Percentiles rank a stretch among this genome's conserved stretches.
Conservation (phyloP, 805 yeast genomes). For the Yamadazyma philogaea region DNA sequence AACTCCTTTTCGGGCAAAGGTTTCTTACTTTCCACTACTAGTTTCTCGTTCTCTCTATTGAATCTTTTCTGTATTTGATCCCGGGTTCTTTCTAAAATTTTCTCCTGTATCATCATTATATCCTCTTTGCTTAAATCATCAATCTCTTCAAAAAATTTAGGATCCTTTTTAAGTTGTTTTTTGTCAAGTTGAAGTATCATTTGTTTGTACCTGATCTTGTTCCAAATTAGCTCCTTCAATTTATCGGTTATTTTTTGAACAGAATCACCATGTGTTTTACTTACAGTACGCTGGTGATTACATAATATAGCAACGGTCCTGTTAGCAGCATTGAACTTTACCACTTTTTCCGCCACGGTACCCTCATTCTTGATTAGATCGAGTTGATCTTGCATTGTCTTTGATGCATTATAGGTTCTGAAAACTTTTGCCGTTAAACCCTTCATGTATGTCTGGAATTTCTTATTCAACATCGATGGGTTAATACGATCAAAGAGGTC, state of each 20-base stretch:
- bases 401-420: constrained; percentile 95
- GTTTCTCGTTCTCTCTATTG: constrained; percentile 73
- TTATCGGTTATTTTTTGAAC: constrained; percentile 76
- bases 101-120: constrained; percentile 53
- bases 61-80: constrained; percentile 66
- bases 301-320: constrained; percentile 93
- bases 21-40: constrained; percentile 54
- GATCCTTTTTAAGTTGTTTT: constrained; percentile 46
- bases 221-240: constrained; percentile 82
- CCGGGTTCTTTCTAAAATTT: constrained; percentile 60
- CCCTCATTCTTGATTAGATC: constrained; percentile 85
- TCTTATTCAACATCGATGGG: constrained; percentile 78
- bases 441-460: constrained; percentile 83
- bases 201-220: constrained; percentile 67
- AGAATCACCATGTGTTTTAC: constrained; percentile 77
- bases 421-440: constrained; percentile 95
- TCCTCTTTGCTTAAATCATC: constrained; percentile 66
- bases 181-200: constrained; percentile 69
- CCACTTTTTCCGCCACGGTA: constrained; percentile 80
- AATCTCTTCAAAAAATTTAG: constrained; percentile 63
- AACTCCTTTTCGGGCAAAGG: constrained; percentile 53
- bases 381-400: constrained; percentile 93
- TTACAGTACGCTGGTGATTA: constrained; percentile 93
- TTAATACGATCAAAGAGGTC: constrained; percentile 87
- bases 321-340: constrained; percentile 90